Evolutionary conservation across 495 filamentous ascomycete species (phyloP).

Genomic region (Chaetomium cochliodes): DNA sequence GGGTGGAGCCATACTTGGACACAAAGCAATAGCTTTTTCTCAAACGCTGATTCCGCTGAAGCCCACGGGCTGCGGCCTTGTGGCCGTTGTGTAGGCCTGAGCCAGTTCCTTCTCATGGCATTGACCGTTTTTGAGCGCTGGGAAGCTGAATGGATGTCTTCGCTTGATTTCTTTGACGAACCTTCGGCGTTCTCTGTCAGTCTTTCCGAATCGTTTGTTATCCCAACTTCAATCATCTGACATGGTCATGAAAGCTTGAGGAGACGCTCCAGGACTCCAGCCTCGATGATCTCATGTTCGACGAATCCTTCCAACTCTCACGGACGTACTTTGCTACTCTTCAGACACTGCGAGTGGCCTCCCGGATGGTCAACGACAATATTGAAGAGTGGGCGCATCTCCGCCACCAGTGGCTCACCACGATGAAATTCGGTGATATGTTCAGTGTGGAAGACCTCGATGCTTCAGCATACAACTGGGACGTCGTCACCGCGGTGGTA

Average conservation of each 20-base stretch:
- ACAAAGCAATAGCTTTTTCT: background rate
- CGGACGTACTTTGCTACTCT: background rate
- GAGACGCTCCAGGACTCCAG: background rate
- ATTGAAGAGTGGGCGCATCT: background rate
- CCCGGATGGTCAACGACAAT: constrained; percentile 2
- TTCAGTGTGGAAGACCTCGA: background rate
- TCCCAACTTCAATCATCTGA: background rate
- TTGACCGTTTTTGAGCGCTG: background rate
- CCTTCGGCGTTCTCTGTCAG: background rate
- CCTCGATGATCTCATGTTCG: constrained; percentile 1
- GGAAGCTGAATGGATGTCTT: background rate
- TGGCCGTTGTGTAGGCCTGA: background rate
- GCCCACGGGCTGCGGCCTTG: background rate
- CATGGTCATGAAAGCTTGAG: background rate
- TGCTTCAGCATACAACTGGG: constrained; percentile 11
- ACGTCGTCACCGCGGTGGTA: background rate
- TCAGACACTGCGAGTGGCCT: background rate
- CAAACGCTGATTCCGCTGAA: background rate
- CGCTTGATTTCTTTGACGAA: background rate
- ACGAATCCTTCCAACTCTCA: constrained; percentile 1
- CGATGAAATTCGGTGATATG: background rate
- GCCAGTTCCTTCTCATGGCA: background rate
- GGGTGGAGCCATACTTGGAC: background rate
- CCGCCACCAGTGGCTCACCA: background rate
- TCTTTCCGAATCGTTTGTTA: background rate